Percentiles rank a stretch among this genome's conserved stretches.
These are phyloP conservation scores for Penicillium samsonianum DNA, from an alignment of 495 filamentous ascomycete species.

Conservation along the genomic window DNA sequence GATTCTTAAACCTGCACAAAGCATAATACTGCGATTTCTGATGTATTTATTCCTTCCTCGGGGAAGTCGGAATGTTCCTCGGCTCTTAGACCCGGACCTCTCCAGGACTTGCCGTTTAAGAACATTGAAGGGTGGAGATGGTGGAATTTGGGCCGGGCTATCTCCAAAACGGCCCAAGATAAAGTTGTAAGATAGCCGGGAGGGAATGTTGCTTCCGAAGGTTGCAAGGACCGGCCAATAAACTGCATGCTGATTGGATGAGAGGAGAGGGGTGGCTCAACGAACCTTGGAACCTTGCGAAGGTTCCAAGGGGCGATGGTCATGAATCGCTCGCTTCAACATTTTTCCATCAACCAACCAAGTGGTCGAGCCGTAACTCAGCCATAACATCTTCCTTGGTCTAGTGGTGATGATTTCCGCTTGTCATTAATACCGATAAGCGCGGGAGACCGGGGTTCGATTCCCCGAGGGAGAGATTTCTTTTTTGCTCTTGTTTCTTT, in stretches of 20 bases:
- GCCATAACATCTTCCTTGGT: slow-evolving; percentile 38
- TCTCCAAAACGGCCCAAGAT: neutral
- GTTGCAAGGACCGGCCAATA: neutral
- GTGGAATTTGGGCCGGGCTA: neutral
- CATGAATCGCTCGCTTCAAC: neutral
- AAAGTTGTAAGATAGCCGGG: neutral
- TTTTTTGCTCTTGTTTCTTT: slow-evolving; percentile 18
- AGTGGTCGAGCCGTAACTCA: slow-evolving; percentile 37
- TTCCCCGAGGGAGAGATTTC: slow-evolving; percentile 51
- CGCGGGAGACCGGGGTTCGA: slow-evolving; percentile 58
- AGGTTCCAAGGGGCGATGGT: too few relatives aligned
- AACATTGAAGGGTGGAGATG: neutral
- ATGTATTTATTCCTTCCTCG: slow-evolving; percentile 19
- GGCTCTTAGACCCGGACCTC: slow-evolving; percentile 1
- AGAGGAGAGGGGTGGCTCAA: neutral
- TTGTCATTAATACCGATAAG: slow-evolving; percentile 48
- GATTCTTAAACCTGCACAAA: neutral
- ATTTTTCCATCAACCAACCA: slow-evolving; percentile 18
- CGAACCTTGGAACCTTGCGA: neutral
- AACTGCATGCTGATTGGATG: neutral
- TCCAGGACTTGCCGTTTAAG: slow-evolving; percentile 23
- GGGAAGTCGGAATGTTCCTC: slow-evolving; percentile 8
- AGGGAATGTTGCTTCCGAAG: neutral
- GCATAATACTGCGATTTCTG: neutral
- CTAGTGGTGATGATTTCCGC: slow-evolving; percentile 59